A percentile compares a stretch with the other conserved stretches of the same genome.
Conservation (phyloP, 2,329 filamentous ascomycete species). For the Madurella mycetomatis region DNA sequence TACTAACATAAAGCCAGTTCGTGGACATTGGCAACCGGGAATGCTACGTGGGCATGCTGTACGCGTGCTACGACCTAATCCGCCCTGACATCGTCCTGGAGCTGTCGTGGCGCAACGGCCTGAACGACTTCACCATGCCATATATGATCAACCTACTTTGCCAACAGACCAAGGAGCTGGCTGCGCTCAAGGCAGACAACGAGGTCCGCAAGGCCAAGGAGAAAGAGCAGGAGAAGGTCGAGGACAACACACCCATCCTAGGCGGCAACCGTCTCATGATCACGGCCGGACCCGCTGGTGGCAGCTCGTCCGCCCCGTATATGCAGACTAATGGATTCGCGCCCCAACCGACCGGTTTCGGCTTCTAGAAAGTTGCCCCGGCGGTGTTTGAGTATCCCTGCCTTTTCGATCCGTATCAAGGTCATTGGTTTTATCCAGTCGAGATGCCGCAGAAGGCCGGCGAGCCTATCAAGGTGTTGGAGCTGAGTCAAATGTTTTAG, state of each 20-base stretch:
- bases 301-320: conserved; percentile 63
- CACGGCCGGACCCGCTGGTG: conserved; percentile 73
- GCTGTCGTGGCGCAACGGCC: conserved; percentile 91
- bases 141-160: conserved; percentile 99
- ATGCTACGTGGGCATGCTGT: conserved; percentile 99
- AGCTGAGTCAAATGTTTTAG: not conserved
- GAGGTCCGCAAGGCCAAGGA: conserved; percentile 52
- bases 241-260: conserved; percentile 90
- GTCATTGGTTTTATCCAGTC: conserved; percentile 17
- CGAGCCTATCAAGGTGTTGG: conserved; percentile 4
- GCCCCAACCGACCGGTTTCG: conserved; percentile 80
- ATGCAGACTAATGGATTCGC: conserved; percentile 82
- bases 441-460: not conserved
- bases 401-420: conserved; percentile 16
- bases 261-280: conserved; percentile 89
- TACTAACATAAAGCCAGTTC: conserved; percentile 59
- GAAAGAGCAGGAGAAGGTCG: conserved; percentile 63
- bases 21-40: conserved; percentile 98
- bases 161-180: conserved; percentile 83
- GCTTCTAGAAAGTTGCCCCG: conserved; percentile 44
- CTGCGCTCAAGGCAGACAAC: conserved; percentile 86
- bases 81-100: conserved; percentile 90
- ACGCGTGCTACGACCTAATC: conserved; percentile 96
- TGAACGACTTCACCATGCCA: conserved; percentile 97
- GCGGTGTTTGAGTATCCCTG: conserved; percentile 22